Conservation (phyloP, 176 grass and related monocot species). For the Oryza rufipogon region DNA sequence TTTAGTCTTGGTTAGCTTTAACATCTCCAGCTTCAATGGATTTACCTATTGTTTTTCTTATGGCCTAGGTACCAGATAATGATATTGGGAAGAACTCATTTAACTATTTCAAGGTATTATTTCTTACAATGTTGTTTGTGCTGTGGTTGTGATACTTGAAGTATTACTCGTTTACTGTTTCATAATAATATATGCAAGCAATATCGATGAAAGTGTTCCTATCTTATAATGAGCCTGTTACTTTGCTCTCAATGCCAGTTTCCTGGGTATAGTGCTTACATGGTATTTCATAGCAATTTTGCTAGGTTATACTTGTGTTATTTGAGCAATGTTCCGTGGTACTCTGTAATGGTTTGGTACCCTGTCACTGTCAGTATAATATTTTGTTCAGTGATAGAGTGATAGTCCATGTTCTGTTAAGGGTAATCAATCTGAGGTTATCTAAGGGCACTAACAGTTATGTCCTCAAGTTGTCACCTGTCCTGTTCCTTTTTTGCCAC, state of each 20-base stretch:
- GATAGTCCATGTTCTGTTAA: background rate
- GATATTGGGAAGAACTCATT: conserved; percentile 97
- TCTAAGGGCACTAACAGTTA: background rate
- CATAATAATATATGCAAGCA: background rate
- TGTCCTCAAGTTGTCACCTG: background rate
- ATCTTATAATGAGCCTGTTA: conserved; percentile 3
- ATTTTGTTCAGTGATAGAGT: conserved; percentile 20
- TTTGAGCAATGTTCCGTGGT: background rate
- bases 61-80: conserved; percentile 77
- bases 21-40: conserved; percentile 20
- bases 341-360: background rate
- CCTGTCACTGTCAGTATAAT: background rate
- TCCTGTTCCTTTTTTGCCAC: background rate
- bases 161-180: conserved; percentile 4
- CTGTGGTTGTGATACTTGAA: conserved; percentile 13
- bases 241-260: conserved; percentile 8
- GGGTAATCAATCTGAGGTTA: background rate
- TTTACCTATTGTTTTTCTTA: conserved; percentile 40
- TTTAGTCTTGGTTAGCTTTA: conserved; percentile 35
- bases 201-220: background rate
- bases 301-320: conserved; percentile 11
- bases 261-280: background rate
- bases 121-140: conserved; percentile 19
- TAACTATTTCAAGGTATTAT: conserved; percentile 88
- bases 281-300: background rate